These are phyloP conservation scores for Penicillium hesseltinei DNA, from an alignment of 2,329 filamentous ascomycete genomes.

Conservation along the genomic window DNA sequence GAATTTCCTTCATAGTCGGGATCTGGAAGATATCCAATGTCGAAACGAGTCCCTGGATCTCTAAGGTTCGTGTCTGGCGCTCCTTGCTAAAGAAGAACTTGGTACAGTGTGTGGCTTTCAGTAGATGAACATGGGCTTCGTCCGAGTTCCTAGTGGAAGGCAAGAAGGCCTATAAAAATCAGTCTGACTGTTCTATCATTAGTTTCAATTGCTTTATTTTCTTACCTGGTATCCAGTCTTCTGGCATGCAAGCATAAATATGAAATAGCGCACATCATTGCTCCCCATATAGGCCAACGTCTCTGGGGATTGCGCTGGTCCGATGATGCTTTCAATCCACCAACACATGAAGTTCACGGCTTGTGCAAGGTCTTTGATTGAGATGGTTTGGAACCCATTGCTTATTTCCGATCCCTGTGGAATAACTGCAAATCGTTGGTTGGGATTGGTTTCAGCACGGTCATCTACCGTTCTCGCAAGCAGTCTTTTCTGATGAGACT, in stretches of 20 bases:
- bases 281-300: constrained; percentile 26
- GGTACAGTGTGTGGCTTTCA: constrained; percentile 15
- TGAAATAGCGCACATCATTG: constrained; percentile 26
- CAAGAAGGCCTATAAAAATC: constrained; percentile 14
- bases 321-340: constrained; percentile 23
- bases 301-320: constrained; percentile 7
- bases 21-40: constrained; percentile 11
- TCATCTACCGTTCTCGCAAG: constrained; percentile 9
- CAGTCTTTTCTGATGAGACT: constrained; percentile 12
- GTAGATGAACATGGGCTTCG: constrained; percentile 17
- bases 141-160: constrained; percentile 25
- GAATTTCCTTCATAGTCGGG: constrained; percentile 7
- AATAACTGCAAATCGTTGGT: constrained; percentile 14
- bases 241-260: constrained; percentile 25
- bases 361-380: constrained; percentile 17
- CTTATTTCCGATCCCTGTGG: constrained; percentile 13
- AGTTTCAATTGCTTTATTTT: background rate
- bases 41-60: constrained; percentile 15
- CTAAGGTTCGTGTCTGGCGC: constrained; percentile 41
- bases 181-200: background rate
- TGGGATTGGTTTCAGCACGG: constrained; percentile 7
- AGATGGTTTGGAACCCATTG: constrained; percentile 20
- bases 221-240: constrained; percentile 27
- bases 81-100: constrained; percentile 31
- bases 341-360: constrained; percentile 21